Evolutionary conservation across 1,284 basidiomycete genomes (phyloP), one percentile per base, ranked within the genome.

Genomic region (Heterobasidion annosum): DNA sequence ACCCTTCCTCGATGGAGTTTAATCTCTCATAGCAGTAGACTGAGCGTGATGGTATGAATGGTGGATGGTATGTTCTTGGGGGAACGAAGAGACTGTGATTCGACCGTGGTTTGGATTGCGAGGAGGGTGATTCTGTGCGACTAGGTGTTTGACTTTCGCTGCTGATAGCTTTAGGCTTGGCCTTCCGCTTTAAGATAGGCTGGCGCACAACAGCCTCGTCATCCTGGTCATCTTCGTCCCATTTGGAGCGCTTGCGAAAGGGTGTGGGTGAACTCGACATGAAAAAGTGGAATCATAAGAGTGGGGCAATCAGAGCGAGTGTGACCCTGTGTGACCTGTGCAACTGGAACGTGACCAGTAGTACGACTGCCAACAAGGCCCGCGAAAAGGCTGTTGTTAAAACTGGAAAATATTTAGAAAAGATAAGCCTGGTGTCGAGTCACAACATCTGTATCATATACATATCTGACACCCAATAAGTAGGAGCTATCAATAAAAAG

Each of bases 1-100:
- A 95, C 1, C 97, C 97, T 72, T 99, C 97, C 71, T 99, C 97
- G 64, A 99, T 99, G 63, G 98, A 93, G 69, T 99, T 99, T 42
- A 99, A 76, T 12, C 91, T 76, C 64, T 97, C 93, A 68, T 96
- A 97, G 64, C 79, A 85, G 70, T 93, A 95, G 3, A 97, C 94
- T 2, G 92, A 94, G 18, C 94, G 84, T 42, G 94, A 95, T 0
- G 91, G 82, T 35, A 78, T 67, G 40, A 96, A 79, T 0, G 83
- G 75, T 19, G 91, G 92, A 66, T 96, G 90, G 2, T 72, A 70
- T 2, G 79, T 85, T 55, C 93, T 77, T 40, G 79, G 80, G 1
- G 92, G 93, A 0, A 89, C 91, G 65, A 81, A 86, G 48, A 74
- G 63, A 61, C 88, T 89, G 59, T 85, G 76, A 10, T 62, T 60